Evolutionary conservation across 2,329 filamentous ascomycete genomes (phyloP).

Genomic region (Clonostachys rosea): DNA sequence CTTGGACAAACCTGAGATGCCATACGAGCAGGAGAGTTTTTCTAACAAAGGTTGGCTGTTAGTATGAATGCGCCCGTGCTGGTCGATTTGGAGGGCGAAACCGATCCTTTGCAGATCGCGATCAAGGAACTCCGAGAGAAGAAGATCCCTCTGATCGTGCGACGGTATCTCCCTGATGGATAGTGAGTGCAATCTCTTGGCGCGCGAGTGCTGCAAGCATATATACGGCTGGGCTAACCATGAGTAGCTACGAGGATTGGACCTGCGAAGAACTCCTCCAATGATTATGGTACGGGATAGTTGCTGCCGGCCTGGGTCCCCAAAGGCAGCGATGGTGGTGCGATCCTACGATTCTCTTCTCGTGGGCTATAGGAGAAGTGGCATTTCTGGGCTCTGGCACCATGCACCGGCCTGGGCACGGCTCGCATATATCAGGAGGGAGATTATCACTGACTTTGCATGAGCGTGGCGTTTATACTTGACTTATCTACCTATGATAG

Average conservation of each 20-base stretch:
- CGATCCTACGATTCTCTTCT: too few species aligned
- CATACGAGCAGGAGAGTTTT: neutral
- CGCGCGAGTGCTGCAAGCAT: neutral
- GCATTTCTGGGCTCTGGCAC: too few species aligned
- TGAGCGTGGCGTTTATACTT: constrained; percentile 25
- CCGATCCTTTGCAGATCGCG: constrained; percentile 93
- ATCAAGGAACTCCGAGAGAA: constrained; percentile 97
- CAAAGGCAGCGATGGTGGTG: too few species aligned
- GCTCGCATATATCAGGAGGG: too few species aligned
- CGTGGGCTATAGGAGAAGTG: too few species aligned
- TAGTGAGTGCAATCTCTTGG: constrained; percentile 56
- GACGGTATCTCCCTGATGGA: constrained; percentile 94
- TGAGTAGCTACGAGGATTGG: constrained; percentile 95
- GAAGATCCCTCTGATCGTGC: constrained; percentile 94
- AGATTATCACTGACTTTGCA: constrained; percentile 10
- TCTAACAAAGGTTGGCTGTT: constrained; percentile 2
- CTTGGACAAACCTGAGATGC: neutral
- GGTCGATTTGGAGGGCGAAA: constrained; percentile 95
- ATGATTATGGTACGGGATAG: constrained; percentile 19
- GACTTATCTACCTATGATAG: too few species aligned
- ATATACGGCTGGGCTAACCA: neutral
- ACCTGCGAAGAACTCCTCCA: constrained; percentile 90
- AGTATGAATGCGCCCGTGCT: constrained; percentile 98
- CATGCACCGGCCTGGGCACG: too few species aligned
- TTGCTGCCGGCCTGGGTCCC: too few species aligned